A percentile compares a stretch with the other conserved stretches of the same genome.
phyloP scores from a whole-genome alignment of 139 green algal species.

The Astrephomene gubernaculifera region DNA sequence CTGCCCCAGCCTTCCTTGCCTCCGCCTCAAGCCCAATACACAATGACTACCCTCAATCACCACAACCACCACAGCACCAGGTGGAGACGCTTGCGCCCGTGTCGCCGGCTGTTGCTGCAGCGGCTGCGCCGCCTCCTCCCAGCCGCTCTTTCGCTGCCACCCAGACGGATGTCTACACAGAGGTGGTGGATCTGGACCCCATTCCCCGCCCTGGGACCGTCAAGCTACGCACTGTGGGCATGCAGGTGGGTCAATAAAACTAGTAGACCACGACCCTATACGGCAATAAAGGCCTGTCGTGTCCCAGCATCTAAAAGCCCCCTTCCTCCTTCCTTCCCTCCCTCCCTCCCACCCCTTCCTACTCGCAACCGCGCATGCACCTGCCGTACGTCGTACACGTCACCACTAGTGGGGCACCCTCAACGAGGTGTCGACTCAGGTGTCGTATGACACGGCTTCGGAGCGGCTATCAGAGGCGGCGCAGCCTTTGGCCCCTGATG shows the following conservation, averaged over 20 bases:
- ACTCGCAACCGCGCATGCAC: too few relatives aligned
- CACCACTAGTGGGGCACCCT: constrained; percentile 46
- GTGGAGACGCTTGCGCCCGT: not conserved
- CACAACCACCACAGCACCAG: not conserved
- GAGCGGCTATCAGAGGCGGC: constrained; percentile 6
- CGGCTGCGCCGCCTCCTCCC: constrained; percentile 4
- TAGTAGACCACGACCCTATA: too few relatives aligned
- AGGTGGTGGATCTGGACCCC: constrained; percentile 43
- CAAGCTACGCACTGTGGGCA: constrained; percentile 29
- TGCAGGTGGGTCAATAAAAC: constrained; percentile 35
- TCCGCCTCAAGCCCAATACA: too few relatives aligned
- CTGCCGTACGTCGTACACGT: too few relatives aligned
- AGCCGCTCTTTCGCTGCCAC: not conserved
- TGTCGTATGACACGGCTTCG: not conserved
- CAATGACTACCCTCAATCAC: too few relatives aligned
- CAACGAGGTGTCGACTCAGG: constrained; percentile 30
- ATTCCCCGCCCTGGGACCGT: constrained; percentile 10
- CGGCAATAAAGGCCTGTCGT: too few relatives aligned
- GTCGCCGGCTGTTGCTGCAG: constrained; percentile 19
- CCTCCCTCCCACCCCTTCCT: too few relatives aligned
- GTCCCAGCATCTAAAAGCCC: too few relatives aligned
- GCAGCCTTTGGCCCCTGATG: not conserved
- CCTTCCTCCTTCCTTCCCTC: too few relatives aligned
- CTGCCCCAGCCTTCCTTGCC: too few relatives aligned
- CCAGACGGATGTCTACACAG: constrained; percentile 33